Conservation (phyloP, 768 basidiomycete genomes). For the Collybiopsis luxurians region DNA sequence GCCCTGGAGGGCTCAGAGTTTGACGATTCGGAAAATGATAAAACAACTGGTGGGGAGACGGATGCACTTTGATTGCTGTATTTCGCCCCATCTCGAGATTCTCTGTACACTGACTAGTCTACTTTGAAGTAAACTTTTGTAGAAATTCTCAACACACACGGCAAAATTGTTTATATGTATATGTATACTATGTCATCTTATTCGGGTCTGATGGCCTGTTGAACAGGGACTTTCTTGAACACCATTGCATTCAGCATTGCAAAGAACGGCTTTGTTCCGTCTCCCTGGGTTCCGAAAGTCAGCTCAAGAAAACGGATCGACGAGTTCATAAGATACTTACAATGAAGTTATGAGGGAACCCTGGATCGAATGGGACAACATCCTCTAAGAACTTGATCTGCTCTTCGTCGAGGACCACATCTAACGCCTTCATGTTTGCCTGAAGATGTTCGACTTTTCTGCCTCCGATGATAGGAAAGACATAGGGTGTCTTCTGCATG, state of each 20-base stretch:
- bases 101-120: too few species aligned
- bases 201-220: background rate
- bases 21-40: too few species aligned
- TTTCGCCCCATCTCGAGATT: too few species aligned
- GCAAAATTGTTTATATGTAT: too few species aligned
- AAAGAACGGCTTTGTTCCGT: background rate
- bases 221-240: background rate
- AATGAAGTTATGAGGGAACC: conserved; percentile 1
- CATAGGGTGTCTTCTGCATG: conserved; percentile 23
- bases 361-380: conserved; percentile 10
- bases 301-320: too few species aligned
- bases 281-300: background rate
- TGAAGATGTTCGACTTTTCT: conserved; percentile 21
- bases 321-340: too few species aligned
- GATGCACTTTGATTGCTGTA: too few species aligned
- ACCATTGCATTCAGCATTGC: background rate
- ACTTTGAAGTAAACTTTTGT: too few species aligned
- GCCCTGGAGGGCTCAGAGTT: too few species aligned
- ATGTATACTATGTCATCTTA: too few species aligned
- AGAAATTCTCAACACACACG: too few species aligned
- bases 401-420: conserved; percentile 31
- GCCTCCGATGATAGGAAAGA: conserved; percentile 20
- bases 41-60: too few species aligned
- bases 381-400: conserved; percentile 36
- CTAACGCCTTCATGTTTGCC: conserved; percentile 34